These are phyloP conservation scores for Tuctoria greenei DNA, from an alignment of 176 grass and related monocot genomes.

Conservation along the genomic window DNA sequence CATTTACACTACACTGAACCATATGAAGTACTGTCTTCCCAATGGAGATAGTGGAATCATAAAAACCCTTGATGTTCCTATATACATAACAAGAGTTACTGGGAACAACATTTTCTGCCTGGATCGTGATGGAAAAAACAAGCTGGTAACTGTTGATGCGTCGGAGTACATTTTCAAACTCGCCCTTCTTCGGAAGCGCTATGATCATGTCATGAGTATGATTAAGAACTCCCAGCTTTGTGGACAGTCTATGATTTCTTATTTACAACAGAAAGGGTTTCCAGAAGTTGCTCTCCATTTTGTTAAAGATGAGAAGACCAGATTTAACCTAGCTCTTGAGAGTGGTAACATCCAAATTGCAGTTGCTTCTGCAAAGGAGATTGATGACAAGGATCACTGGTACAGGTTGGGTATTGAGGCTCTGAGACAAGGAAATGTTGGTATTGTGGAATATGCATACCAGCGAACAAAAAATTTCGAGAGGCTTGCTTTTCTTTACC, in stretches of 20 bases:
- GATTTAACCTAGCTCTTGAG: slow-evolving; percentile 96
- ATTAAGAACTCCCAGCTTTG: slow-evolving; percentile 92
- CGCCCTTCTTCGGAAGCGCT: slow-evolving; percentile 68
- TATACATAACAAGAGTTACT: slow-evolving; percentile 93
- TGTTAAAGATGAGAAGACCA: slow-evolving; percentile 96
- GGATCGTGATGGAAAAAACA: slow-evolving; percentile 94
- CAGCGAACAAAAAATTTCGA: slow-evolving; percentile 98
- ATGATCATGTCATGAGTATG: slow-evolving; percentile 98
- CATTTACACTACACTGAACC: slow-evolving; percentile 90
- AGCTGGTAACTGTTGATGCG: slow-evolving; percentile 77
- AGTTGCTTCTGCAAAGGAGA: slow-evolving; percentile 97
- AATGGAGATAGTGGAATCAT: slow-evolving; percentile 96
- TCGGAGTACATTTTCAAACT: slow-evolving; percentile 99
- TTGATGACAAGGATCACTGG: slow-evolving; percentile 99
- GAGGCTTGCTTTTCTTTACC: slow-evolving; percentile 94
- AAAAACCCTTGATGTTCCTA: slow-evolving; percentile 85
- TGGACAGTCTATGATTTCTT: slow-evolving; percentile 93
- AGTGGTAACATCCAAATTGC: slow-evolving; percentile 99
- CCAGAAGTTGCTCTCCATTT: slow-evolving; percentile 99
- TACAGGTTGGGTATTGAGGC: slow-evolving; percentile 92
- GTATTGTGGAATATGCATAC: slow-evolving; percentile 98
- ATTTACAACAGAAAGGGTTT: slow-evolving; percentile 97
- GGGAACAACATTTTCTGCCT: slow-evolving; percentile 77
- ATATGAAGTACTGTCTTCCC: slow-evolving; percentile 98
- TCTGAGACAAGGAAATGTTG: slow-evolving; percentile 90